Evolutionary conservation across 305 asterid species (phyloP).

Genomic region (Fraxinus ornus): DNA sequence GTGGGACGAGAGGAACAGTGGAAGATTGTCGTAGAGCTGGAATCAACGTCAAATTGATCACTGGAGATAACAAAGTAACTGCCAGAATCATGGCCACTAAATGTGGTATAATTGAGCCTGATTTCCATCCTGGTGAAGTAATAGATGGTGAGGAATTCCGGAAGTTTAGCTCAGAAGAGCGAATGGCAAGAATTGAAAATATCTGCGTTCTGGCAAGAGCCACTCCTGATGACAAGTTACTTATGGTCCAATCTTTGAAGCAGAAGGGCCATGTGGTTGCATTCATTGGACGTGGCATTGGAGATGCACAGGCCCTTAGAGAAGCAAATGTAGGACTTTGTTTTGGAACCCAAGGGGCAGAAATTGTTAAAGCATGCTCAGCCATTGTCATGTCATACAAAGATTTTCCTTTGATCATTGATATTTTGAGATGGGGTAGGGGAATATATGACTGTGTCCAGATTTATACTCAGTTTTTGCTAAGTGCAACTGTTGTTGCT

Average conservation of each 20-base stretch:
- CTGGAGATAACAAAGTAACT: conserved; percentile 75
- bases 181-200: conserved; percentile 55
- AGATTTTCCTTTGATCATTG: conserved; percentile 48
- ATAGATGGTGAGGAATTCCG: conserved; percentile 65
- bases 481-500: conserved; percentile 63
- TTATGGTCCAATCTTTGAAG: conserved; percentile 58
- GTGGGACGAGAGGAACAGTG: conserved; percentile 59
- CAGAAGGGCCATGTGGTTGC: conserved; percentile 42
- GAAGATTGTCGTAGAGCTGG: conserved; percentile 65
- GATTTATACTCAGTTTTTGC: conserved; percentile 60
- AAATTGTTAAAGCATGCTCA: conserved; percentile 58
- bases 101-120: conserved; percentile 55
- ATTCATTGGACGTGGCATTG: conserved; percentile 32
- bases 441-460: conserved; percentile 51
- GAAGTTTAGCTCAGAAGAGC: conserved; percentile 44
- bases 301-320: conserved; percentile 58
- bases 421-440: conserved; percentile 58
- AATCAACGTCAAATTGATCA: conserved; percentile 64
- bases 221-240: conserved; percentile 64
- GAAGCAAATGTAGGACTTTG: conserved; percentile 71
- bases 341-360: conserved; percentile 68
- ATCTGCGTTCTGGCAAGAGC: conserved; percentile 65
- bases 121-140: conserved; percentile 33
- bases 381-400: conserved; percentile 56
- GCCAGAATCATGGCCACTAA: conserved; percentile 73